Evolutionary conservation across 192 early-diverging fungal genomes (phyloP).

Genomic region (Dissophora globulifera): DNA sequence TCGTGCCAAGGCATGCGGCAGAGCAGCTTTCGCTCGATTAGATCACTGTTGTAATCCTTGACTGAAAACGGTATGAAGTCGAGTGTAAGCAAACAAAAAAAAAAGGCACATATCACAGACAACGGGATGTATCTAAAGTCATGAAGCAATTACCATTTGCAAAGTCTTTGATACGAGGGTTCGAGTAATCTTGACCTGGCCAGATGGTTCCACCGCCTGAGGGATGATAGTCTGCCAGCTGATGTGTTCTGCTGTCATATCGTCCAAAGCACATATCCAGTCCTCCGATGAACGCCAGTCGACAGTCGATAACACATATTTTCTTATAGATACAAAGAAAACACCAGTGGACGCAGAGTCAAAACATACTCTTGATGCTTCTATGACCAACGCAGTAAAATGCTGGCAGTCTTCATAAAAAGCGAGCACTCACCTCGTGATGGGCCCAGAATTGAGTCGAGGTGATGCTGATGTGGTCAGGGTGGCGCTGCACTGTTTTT

Average conservation of each 20-base stretch:
- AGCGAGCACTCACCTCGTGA: conserved; percentile 67
- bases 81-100: conserved; percentile 32
- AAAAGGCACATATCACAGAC: neutral
- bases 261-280: conserved; percentile 87
- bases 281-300: conserved; percentile 82
- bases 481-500: conserved; percentile 82
- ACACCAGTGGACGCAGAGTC: no score
- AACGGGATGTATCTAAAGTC: no score
- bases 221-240: conserved; percentile 74
- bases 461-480: conserved; percentile 77
- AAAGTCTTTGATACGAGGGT: conserved; percentile 88
- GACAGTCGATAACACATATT: conserved; percentile 74
- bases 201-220: conserved; percentile 58
- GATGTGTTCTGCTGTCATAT: conserved; percentile 84
- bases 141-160: conserved; percentile 53
- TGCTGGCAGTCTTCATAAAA: no score
- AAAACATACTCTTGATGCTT: no score
- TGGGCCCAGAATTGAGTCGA: conserved; percentile 92
- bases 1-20: conserved; percentile 95
- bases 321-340: conserved; percentile 60
- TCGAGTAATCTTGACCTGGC: conserved; percentile 89
- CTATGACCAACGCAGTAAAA: no score
- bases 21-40: conserved; percentile 58
- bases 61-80: no score
- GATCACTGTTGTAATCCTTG: conserved; percentile 58